Evolutionary conservation across 768 basidiomycete genomes (phyloP), one percentile per base, ranked within the genome.

Genomic region (Xerocomus spinulosus): DNA sequence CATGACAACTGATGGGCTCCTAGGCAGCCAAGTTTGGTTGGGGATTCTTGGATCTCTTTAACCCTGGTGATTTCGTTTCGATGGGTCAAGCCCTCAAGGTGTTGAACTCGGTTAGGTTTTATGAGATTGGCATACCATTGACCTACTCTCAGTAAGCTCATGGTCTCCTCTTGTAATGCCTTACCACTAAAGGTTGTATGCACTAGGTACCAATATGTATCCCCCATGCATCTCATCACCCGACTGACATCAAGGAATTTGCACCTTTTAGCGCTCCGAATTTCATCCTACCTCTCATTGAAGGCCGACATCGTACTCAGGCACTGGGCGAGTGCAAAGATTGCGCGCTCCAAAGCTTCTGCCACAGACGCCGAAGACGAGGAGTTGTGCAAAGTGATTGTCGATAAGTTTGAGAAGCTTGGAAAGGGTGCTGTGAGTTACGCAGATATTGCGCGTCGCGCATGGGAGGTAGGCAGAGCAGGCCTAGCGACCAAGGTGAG

Each of bases 11-110:
- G 33, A 18, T 40, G 17, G 25, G 48, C 17, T 21, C 53, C 1
- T 55, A 95, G 90, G 92, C 94, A n/a, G 95, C 95, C 8, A 93
- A 93, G 63, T 97, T 95, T 60, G 96, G 95, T 2, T 81, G 92
- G 51, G 87, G 91, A 0, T 99, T 93, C 63, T 68, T 99, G 53
- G 96, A 98, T 62, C 75, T 92, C 23, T 88, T 92, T 61, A 89
- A 97, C 62, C 89, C 95, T 4, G 83, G 81, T 1, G 92, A 96
- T 59, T 94, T 96, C 56, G 82, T 98, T 26, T 77, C 82, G 40
- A 92, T 96, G 86, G 93, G 92, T 0, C 88, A 93, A 63, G 83
- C 84, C 2, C 75, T 99, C 21, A 92, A 94, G 61, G 94, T 99
- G 32, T 70, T 98, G 26, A 98, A 98, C 61, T 92, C 93, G 9